Percentiles rank a stretch among this genome's conserved stretches.
Conservation (phyloP, 108 stramenopile species). For the Mediolabrus comicus region DNA sequence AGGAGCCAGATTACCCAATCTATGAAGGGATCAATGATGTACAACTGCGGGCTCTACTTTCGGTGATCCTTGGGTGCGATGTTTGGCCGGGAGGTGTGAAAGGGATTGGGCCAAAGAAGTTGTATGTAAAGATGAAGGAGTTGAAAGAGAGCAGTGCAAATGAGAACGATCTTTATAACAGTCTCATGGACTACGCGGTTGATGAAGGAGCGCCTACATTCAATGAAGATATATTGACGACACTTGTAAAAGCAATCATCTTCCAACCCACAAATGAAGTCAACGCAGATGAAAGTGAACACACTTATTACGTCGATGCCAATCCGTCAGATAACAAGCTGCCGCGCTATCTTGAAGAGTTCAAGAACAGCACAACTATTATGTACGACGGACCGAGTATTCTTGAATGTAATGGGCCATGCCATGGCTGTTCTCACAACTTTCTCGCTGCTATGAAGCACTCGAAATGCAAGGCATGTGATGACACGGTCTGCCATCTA, state of each 20-base stretch:
- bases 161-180: neutral
- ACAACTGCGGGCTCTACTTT: neutral
- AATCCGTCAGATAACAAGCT: conserved; percentile 1
- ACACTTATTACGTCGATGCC: neutral
- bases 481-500: neutral
- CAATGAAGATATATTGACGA: conserved; percentile 1
- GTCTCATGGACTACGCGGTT: neutral
- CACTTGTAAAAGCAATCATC: neutral
- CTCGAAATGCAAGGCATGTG: neutral
- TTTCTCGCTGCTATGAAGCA: conserved; percentile 2
- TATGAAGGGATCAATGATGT: conserved; percentile 12
- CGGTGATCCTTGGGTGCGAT: conserved; percentile 14
- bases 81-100: conserved; percentile 3
- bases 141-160: neutral
- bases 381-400: neutral
- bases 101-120: neutral
- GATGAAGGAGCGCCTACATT: conserved; percentile 5
- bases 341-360: conserved; percentile 9
- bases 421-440: neutral
- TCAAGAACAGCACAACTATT: neutral
- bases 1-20: neutral
- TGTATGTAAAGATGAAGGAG: neutral
- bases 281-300: neutral
- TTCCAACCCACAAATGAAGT: conserved; percentile 19
- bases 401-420: neutral